These are phyloP conservation scores for Starmerella bombi DNA, from an alignment of 805 yeast species.

Conservation along the genomic window DNA sequence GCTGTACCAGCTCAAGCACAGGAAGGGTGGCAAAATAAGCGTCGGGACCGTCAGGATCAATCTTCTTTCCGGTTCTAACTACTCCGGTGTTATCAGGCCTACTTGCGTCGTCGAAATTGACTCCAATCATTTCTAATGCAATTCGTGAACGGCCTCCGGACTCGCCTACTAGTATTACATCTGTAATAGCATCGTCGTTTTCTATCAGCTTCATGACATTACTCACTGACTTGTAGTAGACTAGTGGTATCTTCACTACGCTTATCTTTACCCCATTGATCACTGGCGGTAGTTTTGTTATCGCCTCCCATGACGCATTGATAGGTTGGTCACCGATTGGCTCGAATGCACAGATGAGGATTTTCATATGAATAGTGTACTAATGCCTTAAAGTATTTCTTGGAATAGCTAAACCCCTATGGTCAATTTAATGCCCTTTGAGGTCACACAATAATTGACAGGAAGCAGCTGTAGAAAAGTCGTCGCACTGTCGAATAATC, in stretches of 20 bases:
- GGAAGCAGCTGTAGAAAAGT: too few relatives aligned
- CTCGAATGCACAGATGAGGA: conserved; percentile 17
- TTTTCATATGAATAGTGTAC: conserved; percentile 11
- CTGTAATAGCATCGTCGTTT: conserved; percentile 10
- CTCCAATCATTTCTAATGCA: conserved; percentile 15
- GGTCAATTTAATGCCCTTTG: too few relatives aligned
- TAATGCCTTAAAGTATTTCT: too few relatives aligned
- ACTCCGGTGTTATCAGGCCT: conserved; percentile 15
- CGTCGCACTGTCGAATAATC: too few relatives aligned
- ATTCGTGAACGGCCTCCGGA: conserved; percentile 13
- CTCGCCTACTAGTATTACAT: conserved; percentile 16
- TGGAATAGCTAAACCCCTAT: too few relatives aligned
- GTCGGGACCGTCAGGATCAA: conserved; percentile 10
- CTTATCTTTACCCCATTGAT: conserved; percentile 2
- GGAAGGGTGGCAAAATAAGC: conserved; percentile 15
- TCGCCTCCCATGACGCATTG: conserved; percentile 19
- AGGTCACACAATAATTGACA: too few relatives aligned
- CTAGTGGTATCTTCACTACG: conserved; percentile 12
- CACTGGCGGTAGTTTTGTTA: conserved; percentile 6
- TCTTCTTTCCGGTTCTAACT: neutral
- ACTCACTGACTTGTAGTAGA: conserved; percentile 8
- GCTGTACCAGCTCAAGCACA: conserved; percentile 4
- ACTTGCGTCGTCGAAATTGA: conserved; percentile 13
- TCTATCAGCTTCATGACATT: conserved; percentile 6
- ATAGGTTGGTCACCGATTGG: conserved; percentile 15